A percentile compares a stretch with the other conserved stretches of the same genome.
Conservation (phyloP, 2,329 filamentous ascomycete genomes). For the Colletotrichum destructivum region DNA sequence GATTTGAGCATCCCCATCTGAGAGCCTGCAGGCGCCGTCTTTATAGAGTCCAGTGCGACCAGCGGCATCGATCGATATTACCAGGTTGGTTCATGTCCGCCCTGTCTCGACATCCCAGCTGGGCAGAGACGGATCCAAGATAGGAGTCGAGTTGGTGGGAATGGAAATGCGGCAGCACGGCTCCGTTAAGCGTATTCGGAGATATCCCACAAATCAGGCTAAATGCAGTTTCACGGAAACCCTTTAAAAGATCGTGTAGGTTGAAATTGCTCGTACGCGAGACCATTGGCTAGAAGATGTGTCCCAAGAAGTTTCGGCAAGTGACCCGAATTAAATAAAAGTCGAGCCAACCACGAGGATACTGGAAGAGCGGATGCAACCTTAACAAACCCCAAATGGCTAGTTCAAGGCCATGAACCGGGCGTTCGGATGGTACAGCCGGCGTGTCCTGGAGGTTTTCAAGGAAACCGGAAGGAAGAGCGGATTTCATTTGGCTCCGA, state of each 20-base stretch:
- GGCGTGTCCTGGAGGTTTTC: neutral
- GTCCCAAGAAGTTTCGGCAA: neutral
- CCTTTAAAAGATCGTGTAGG: conserved; percentile 3
- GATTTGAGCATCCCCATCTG: neutral
- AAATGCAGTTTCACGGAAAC: neutral
- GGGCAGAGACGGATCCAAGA: neutral
- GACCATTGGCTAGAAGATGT: neutral
- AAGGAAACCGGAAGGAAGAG: neutral
- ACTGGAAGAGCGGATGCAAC: neutral
- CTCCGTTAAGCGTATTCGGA: neutral
- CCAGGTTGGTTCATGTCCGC: too few relatives aligned
- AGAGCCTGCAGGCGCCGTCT: neutral
- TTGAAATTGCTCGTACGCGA: neutral
- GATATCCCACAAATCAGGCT: neutral
- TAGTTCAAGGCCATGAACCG: neutral
- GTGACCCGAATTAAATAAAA: neutral
- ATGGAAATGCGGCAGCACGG: neutral
- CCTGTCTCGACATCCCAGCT: neutral
- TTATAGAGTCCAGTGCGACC: too few relatives aligned
- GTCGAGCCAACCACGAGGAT: neutral
- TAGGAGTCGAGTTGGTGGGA: neutral
- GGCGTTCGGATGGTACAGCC: neutral
- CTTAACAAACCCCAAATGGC: neutral
- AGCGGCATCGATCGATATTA: too few relatives aligned
- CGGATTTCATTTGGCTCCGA: neutral